A percentile compares a stretch with the other conserved stretches of the same genome.
Evolutionary conservation across 345 rosid species (phyloP).

Genomic region (Euphorbia lathyris): DNA sequence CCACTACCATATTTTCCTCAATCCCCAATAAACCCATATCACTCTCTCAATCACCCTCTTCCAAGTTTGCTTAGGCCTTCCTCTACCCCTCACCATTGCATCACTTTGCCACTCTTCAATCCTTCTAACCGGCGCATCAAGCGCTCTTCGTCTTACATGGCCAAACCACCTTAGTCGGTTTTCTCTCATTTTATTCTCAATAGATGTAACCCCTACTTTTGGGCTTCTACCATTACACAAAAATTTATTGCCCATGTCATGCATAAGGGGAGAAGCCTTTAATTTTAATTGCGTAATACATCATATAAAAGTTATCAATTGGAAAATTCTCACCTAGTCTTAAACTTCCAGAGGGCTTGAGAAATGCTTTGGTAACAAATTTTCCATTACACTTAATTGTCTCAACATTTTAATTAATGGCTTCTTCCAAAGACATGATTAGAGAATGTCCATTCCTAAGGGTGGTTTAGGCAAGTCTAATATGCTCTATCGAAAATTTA

Average conservation of each 20-base stretch:
- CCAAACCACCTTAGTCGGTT: too few species aligned
- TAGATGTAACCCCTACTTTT: too few species aligned
- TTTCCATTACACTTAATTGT: neutral
- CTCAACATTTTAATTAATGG: neutral
- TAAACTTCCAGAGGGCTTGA: neutral
- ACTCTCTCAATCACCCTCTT: too few species aligned
- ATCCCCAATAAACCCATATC: too few species aligned
- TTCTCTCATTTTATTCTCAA: too few species aligned
- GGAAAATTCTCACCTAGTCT: neutral
- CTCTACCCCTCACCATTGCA: too few species aligned
- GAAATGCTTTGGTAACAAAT: neutral
- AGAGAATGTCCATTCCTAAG: neutral
- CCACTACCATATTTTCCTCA: too few species aligned
- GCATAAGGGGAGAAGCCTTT: neutral
- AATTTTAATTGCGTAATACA: neutral
- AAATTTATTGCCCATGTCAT: neutral
- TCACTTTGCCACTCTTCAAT: too few species aligned
- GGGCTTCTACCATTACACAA: neutral
- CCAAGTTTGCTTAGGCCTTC: too few species aligned
- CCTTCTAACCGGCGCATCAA: too few species aligned
- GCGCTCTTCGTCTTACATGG: too few species aligned
- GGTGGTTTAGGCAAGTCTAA: neutral
- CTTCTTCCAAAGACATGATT: neutral
- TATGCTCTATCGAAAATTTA: neutral
- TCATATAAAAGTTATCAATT: neutral